phyloP scores from a whole-genome alignment of 1,284 basidiomycete genomes.

The Sporisorium exsertum region DNA sequence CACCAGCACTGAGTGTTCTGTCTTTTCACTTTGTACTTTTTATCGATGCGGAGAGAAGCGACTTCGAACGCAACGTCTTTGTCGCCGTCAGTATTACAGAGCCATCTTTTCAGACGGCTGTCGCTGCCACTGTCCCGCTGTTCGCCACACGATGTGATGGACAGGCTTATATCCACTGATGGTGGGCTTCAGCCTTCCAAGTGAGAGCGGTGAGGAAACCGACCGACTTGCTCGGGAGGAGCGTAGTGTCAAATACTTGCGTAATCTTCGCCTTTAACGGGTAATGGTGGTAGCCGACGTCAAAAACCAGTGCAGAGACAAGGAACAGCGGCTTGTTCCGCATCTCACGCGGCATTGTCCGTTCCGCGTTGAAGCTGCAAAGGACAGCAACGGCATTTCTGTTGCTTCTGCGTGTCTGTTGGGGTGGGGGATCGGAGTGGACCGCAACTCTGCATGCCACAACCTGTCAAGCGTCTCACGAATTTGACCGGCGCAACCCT shows the following conservation, averaged over 20 bases:
- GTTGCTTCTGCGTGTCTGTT: not conserved
- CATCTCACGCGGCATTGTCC: not conserved
- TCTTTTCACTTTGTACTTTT: not conserved
- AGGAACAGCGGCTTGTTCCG: not conserved
- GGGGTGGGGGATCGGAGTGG: not conserved
- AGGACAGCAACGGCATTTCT: not conserved
- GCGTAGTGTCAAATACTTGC: not conserved
- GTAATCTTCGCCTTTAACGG: constrained; percentile 4
- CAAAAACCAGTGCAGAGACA: not conserved
- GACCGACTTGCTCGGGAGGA: not conserved
- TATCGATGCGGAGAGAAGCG: not conserved
- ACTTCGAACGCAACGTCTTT: not conserved
- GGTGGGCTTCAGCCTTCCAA: not conserved
- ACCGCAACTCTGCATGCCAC: too few species aligned
- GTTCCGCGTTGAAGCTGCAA: not conserved
- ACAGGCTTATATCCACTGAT: too few species aligned
- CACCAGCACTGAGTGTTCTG: too few species aligned
- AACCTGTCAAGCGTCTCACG: not conserved
- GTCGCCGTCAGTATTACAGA: not conserved
- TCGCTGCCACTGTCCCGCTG: too few species aligned
- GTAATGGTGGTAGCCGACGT: not conserved
- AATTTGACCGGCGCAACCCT: not conserved
- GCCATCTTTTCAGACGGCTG: not conserved
- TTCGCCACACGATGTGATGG: not conserved
- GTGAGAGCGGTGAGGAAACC: not conserved